These are phyloP conservation scores for Orbilia quercus DNA, from an alignment of 2,329 filamentous ascomycete genomes.

Conservation along the genomic window DNA sequence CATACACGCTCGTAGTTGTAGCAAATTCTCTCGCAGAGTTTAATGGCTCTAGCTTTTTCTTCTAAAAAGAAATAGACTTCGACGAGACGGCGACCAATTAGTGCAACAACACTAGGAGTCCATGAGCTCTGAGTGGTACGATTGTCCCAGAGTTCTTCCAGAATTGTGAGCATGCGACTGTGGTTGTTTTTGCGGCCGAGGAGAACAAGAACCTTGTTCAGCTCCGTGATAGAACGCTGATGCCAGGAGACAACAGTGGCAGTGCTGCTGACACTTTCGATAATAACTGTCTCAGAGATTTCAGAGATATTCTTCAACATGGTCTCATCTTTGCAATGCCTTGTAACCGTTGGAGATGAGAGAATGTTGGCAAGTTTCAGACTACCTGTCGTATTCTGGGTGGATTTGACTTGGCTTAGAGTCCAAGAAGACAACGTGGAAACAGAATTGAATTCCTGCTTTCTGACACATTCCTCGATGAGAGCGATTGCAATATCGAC, in stretches of 20 bases:
- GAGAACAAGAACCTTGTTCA: slow-evolving; percentile 37
- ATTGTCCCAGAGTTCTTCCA: slow-evolving; percentile 66
- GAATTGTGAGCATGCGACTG: slow-evolving; percentile 59
- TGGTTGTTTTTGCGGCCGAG: slow-evolving; percentile 33
- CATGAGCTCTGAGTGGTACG: slow-evolving; percentile 66
- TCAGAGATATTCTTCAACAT: slow-evolving; percentile 36
- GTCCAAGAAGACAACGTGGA: slow-evolving; percentile 29
- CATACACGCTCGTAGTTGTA: slow-evolving; percentile 70
- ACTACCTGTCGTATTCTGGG: slow-evolving; percentile 28
- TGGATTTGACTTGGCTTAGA: slow-evolving; percentile 27
- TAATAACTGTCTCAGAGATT: slow-evolving; percentile 35
- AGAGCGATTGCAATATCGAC: slow-evolving; percentile 31
- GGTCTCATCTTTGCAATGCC: slow-evolving; percentile 34
- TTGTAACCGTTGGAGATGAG: slow-evolving; percentile 16
- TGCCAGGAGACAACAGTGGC: slow-evolving; percentile 28
- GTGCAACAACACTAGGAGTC: slow-evolving; percentile 66
- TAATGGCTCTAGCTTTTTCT: slow-evolving; percentile 64
- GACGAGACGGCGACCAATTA: slow-evolving; percentile 68
- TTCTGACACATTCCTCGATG: slow-evolving; percentile 29
- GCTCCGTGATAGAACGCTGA: slow-evolving; percentile 14
- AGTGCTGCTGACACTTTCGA: slow-evolving; percentile 25
- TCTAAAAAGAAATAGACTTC: slow-evolving; percentile 68
- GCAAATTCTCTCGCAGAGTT: slow-evolving; percentile 68
- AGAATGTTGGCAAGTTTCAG: slow-evolving; percentile 35
- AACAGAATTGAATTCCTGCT: slow-evolving; percentile 22